Evolutionary conservation across 192 early-diverging fungal genomes (phyloP), one percentile per base, ranked within the genome.

Genomic region (Rhizophagus clarus): DNA sequence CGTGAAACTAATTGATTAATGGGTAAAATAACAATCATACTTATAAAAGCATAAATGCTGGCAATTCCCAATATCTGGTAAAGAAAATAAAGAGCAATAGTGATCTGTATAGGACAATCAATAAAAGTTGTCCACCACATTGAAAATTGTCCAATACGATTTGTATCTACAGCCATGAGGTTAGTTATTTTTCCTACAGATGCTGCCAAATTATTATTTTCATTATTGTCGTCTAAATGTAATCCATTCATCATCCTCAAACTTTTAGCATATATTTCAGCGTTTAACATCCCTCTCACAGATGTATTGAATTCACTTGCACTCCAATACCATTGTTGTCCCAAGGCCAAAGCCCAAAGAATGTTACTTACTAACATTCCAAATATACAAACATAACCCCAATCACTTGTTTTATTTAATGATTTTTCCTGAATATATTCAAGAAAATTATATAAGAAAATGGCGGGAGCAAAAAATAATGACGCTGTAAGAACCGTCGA

Each of bases 61-160:
- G 85, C 81, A 40, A 71, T 34, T 28, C 97, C 97, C 61, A 98
- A 85, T 60, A 98, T 84, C 32, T 85, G 85, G 81, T 96, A 92
- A 45, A 98, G 82, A 76, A 91, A 85, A 77, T 85, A 87, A 8
- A 92, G 83, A 34, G 93, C 93, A 8, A 96, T 83, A 2, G 85
- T 60, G n/a, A 95, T 84, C 63, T 88, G 86, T 31, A 90, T 88
- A 11, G 93, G 93, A 20, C 87, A 80, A 8, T 83, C 86, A 76
- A 91, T 83, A 22, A 90, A 74, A 22, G 84, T 83, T 68, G 90
- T 84, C 78, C 87, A 80, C 79, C 89, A 91, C 75, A 83, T 80
- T 20, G 83, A 80, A 17, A 88, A 88, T 60, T 91, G 89, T 12
- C 86, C 81, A 17, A 95, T 84, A 74, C 90, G 89, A 29, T 88